Evolutionary conservation across 257 asterid genomes (phyloP), one percentile per base, ranked within the genome.

Genomic region (Nicotiana undulata): DNA sequence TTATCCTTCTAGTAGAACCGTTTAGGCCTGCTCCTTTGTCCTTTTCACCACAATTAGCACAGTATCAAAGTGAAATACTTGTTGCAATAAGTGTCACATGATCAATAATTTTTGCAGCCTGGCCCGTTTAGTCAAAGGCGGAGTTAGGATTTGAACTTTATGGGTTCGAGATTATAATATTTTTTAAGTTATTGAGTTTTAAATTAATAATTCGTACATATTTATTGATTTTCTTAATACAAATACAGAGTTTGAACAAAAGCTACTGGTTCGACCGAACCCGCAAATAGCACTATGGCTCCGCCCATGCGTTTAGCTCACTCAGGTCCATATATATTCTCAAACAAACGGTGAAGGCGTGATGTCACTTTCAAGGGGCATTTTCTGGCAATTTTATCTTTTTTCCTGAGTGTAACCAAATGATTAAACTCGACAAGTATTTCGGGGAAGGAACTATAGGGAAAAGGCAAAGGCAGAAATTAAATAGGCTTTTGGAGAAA

Each of bases 381-480:
- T 12, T 13, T 70, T 70, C 34, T 13, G 61, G 24, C 63, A 56
- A 44, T 70, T 4, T 29, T 11, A 24, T 18, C 13, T 2, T 56
- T 56, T 56, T 56, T 56, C 24, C 63, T 52, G 80, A 32, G 29
- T 44, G 18, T 16, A 55, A 74, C 16, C 11, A 44, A 84, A 86
- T 86, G 86, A 86, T 86, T 84, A 82, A 74, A 29, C 6, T 80
- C 74, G 89, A 86, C 89, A 86, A 86, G 87, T 86, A 68, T 63
- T 80, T 46, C 5, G 84, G 63, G 66, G 86, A 86, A 86, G 89
- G 81, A 84, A 86, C 79, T 66, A 26, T 61, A 63, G 20, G 37
- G 60, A 74, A 72, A 61, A 51, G 60, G 44, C 26, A 46, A 22
- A 77, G 40, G 40, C 26, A 82, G 79, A 75, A 79, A n/a, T n/a